Evolutionary conservation across 345 rosid species (phyloP), one percentile per base, ranked within the genome.

Genomic region (Salix suchowensis): DNA sequence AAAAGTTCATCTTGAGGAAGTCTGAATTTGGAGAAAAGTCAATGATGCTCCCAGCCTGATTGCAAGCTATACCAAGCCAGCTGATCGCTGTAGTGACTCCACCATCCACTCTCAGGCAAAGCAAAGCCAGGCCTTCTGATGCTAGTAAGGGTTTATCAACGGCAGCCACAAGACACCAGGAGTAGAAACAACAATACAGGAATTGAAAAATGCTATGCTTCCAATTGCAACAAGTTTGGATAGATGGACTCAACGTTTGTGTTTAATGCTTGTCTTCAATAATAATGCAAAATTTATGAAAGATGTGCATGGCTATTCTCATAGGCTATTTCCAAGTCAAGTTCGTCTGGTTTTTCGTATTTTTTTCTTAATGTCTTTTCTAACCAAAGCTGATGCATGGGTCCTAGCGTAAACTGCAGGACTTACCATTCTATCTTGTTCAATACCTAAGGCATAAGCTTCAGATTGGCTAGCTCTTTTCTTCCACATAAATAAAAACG

Each of bases 41-140:
- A 2, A n/a, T 68, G 37, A 82, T n/a, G 50, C 74, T 71, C 50
- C 85, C 76, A 67, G 10, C 73, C 0, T 3, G 0, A 44, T 68
- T 40, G 65, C 80, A 75, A 48, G 13, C 1, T 6, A 78, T 19
- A 1, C 82, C 64, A 1, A 24, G 66, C 85, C 82, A 82, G 5
- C n/a, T 23, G 68, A 36, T 18, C 18, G n/a, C 5, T 16, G 34
- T 24, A 2, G 40, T 0, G 1, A 28, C 23, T 30, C 73, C 61
- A 48, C 73, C 61, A 70, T 48, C 60, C 61, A 44, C 73, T 48
- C 2, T 46, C 37, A 16, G 46, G 58, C 60, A 46, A 3, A 28
- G 34, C 34, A 3, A 4, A 34, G 39, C 61, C 23, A 5, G 4
- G 21, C 6, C 34, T 48, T 70, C 73, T 26, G 24, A n/a, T 2